These are phyloP conservation scores for Cordyceps cateniannulata DNA, from an alignment of 2,329 filamentous ascomycete species.

Conservation along the genomic window DNA sequence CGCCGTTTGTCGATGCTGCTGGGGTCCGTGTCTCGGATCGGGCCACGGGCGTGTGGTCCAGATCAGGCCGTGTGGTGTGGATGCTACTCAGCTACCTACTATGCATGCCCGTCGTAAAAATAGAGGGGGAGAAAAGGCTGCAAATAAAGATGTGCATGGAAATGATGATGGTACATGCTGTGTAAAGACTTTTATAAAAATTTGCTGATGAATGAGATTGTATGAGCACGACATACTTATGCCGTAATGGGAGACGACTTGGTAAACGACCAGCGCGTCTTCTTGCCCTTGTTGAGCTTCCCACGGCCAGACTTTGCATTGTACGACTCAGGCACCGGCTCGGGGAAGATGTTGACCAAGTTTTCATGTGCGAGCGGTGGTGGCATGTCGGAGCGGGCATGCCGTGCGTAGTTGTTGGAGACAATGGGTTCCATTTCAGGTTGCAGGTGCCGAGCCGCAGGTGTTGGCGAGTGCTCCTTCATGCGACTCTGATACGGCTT, in stretches of 20 bases:
- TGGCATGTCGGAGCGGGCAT: slow-evolving; percentile 10
- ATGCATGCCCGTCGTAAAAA: not conserved
- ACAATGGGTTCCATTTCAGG: slow-evolving; percentile 25
- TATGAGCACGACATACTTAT: slow-evolving; percentile 13
- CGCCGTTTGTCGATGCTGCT: not conserved
- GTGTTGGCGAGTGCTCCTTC: slow-evolving; percentile 16
- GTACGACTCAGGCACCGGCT: slow-evolving; percentile 7
- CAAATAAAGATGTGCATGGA: not conserved
- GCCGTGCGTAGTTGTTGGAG: slow-evolving; percentile 14
- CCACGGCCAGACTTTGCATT: not conserved
- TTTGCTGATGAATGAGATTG: not conserved
- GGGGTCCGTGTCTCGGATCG: not conserved
- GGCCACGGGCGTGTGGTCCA: not conserved
- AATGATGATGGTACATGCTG: not conserved
- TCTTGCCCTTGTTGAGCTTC: slow-evolving; percentile 19
- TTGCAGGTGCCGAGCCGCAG: slow-evolving; percentile 13
- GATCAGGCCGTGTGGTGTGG: not conserved
- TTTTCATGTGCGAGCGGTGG: slow-evolving; percentile 5
- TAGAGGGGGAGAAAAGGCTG: not conserved
- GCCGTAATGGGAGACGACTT: slow-evolving; percentile 22
- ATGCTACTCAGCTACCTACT: not conserved
- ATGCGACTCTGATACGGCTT: not conserved
- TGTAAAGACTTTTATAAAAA: not conserved
- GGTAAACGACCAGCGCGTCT: slow-evolving; percentile 25
- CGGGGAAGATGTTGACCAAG: slow-evolving; percentile 14